These are phyloP conservation scores for Coniella vitis DNA, from an alignment of 2,329 filamentous ascomycete species.

Conservation along the genomic window DNA sequence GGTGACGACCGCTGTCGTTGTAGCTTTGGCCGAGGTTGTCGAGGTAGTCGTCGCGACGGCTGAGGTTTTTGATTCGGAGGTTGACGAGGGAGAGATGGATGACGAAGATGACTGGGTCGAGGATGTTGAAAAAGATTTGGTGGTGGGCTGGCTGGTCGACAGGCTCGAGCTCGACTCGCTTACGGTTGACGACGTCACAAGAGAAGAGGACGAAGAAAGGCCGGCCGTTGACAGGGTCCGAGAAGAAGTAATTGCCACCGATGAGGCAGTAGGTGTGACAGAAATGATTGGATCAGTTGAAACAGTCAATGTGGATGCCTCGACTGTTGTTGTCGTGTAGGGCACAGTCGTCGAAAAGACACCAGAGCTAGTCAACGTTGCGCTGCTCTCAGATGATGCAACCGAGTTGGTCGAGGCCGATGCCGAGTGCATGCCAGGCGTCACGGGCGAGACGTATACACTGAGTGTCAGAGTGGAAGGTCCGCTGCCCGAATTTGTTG, in stretches of 20 bases:
- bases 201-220: no score
- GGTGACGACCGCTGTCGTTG: background rate
- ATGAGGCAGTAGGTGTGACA: no score
- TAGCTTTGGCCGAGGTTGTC: no score
- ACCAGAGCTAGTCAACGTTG: conserved; percentile 2
- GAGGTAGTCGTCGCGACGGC: no score
- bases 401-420: background rate
- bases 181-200: no score
- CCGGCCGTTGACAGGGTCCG: no score
- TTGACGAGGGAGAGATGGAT: background rate
- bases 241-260: no score
- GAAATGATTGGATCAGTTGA: no score
- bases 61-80: no score
- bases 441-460: background rate
- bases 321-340: no score
- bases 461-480: background rate
- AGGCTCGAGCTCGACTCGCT: no score
- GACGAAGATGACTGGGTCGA: background rate
- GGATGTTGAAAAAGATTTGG: background rate
- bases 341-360: background rate
- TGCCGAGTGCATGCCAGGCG: background rate
- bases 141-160: no score
- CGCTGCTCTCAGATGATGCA: background rate
- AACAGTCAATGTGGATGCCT: background rate
- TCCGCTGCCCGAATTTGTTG: background rate